Evolutionary conservation across 805 yeast species (phyloP), one percentile per base, ranked within the genome.

Genomic region (Candida silvicultrix): DNA sequence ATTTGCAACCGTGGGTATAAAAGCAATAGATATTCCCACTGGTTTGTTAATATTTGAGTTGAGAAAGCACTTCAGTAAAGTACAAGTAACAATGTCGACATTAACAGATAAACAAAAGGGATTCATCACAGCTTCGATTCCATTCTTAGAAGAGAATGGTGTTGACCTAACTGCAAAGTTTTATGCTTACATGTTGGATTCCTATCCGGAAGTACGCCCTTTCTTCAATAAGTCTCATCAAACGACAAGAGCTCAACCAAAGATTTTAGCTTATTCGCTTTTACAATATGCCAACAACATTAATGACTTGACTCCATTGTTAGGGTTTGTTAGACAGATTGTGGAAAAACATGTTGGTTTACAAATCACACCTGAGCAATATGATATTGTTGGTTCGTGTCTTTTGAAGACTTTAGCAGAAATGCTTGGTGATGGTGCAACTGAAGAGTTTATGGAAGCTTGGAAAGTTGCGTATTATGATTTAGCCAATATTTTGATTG

Each of bases 261-360:
- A 71, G 51, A 80, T 84, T 28, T 67, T 83, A 39, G 89, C 89
- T 1, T 73, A 68, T 51, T 76, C 89, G 1, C 66, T 83, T 21
- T 60, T 81, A 23, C 70, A 74, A 19, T 84, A 83, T 47, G 88
- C 89, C 14, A 68, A 75, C 50, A 70, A 80, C 56, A 81, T 83
- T 45, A 81, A 82, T 49, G 75, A 81, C 47, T 60, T 83, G 44
- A 65, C 75, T 3, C 80, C 75, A 11, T 64, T 84, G 37, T 56
- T 69, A 12, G 75, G 66, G 2, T 76, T 78, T 49, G 86, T 84
- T 10, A 66, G 72, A 42, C 78, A 76, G 49, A 80, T 83, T 54
- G 83, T 76, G 40, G 72, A 70, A 51, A 84, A 83, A 61, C 90
- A 84, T 53, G 80, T 77, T 48, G 85, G 85, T 39, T 66, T 84